phyloP scores from a whole-genome alignment of 306 rosid genomes.

The Coriaria nepalensis region DNA sequence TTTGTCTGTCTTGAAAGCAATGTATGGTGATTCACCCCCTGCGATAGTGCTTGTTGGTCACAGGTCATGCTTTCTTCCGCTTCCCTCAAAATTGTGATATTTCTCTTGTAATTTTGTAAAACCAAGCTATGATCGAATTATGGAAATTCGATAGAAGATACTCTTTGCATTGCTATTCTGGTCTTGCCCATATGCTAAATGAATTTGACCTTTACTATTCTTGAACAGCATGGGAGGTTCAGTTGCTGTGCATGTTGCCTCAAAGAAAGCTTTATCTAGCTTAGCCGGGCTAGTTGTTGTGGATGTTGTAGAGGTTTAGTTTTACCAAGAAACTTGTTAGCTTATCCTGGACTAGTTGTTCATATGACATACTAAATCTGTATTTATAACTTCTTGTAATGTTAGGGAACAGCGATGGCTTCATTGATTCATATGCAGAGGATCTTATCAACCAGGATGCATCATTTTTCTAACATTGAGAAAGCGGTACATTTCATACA shows the following conservation, averaged over 20 bases:
- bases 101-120: background rate
- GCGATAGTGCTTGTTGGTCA: constrained; percentile 82
- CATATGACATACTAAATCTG: constrained; percentile 7
- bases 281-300: constrained; percentile 90
- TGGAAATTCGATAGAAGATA: too few species aligned
- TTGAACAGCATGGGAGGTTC: constrained; percentile 88
- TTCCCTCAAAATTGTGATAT: constrained; percentile 7
- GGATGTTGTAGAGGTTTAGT: constrained; percentile 93
- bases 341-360: constrained; percentile 5
- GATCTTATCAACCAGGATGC: constrained; percentile 71
- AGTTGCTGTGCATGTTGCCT: constrained; percentile 88
- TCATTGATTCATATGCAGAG: constrained; percentile 91
- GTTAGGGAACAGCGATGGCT: constrained; percentile 98
- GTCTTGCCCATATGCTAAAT: constrained; percentile 2
- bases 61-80: constrained; percentile 44
- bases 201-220: constrained; percentile 6
- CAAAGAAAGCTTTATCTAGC: constrained; percentile 46
- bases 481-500: constrained; percentile 60
- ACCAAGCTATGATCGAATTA: background rate
- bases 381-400: constrained; percentile 18
- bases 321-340: constrained; percentile 12
- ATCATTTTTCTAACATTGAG: constrained; percentile 76
- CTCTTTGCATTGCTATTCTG: too few species aligned
- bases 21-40: constrained; percentile 72
- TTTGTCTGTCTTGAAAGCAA: constrained; percentile 54